A percentile compares a stretch with the other conserved stretches of the same genome.
Conservation (phyloP, 2,329 filamentous ascomycete species). For the Torrubiellomyces zombiae region DNA sequence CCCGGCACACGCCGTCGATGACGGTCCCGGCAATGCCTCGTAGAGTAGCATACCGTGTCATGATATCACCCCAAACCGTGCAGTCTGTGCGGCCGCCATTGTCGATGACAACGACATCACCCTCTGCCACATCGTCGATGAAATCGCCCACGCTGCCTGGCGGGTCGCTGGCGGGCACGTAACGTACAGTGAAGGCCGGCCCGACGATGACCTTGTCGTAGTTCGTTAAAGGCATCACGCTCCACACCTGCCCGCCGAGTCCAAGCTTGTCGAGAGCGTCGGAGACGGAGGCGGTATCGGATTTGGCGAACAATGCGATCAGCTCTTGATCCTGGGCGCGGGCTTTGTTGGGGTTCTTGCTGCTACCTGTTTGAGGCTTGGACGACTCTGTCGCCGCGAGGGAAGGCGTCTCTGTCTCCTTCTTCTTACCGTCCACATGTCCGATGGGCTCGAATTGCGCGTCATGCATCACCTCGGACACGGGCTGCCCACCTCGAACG, state of each 20-base stretch:
- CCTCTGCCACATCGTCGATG: constrained; percentile 14
- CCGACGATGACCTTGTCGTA: constrained; percentile 14
- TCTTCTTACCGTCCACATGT: no score
- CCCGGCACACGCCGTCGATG: constrained; percentile 16
- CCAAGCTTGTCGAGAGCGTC: no score
- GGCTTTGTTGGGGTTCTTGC: no score
- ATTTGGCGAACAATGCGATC: constrained; percentile 5
- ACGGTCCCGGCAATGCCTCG: constrained; percentile 15
- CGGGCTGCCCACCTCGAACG: no score
- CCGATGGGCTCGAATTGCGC: no score
- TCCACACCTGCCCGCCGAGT: constrained; percentile 6
- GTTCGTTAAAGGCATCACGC: constrained; percentile 9
- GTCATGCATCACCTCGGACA: no score
- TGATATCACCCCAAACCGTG: constrained; percentile 19
- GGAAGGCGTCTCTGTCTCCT: no score
- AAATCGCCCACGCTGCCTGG: constrained; percentile 14
- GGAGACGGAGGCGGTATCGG: constrained; percentile 6
- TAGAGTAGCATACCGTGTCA: constrained; percentile 17
- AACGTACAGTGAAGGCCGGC: constrained; percentile 16
- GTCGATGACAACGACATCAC: constrained; percentile 16
- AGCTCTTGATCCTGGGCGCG: constrained; percentile 5
- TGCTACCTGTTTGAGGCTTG: no score
- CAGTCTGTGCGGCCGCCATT: constrained; percentile 17
- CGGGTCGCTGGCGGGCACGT: constrained; percentile 8
- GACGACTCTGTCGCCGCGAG: no score